phyloP scores from a whole-genome alignment of 441 rosid species.

The Eruca vesicaria region DNA sequence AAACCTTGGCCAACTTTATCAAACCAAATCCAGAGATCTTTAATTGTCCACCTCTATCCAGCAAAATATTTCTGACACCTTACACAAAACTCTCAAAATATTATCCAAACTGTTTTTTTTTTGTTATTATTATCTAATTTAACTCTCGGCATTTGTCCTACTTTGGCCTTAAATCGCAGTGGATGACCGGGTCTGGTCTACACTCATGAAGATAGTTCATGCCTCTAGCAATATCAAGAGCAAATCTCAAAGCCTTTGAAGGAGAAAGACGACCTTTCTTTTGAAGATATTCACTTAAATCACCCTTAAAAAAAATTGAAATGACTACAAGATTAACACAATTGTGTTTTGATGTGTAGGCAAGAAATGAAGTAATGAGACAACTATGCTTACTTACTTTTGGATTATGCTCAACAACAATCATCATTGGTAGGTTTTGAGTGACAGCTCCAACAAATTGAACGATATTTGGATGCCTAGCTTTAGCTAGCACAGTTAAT shows the following conservation, averaged over 20 bases:
- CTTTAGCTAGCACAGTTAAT: slow-evolving; percentile 78
- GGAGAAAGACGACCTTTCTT: slow-evolving; percentile 91
- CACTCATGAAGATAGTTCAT: slow-evolving; percentile 93
- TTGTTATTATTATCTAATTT: background rate
- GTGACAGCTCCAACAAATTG: slow-evolving; percentile 99
- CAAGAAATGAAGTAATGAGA: background rate
- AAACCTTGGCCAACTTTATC: slow-evolving; percentile 54
- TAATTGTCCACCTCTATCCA: slow-evolving; percentile 84
- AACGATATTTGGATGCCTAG: slow-evolving; percentile 91
- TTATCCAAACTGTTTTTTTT: slow-evolving; percentile 26
- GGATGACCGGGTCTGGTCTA: slow-evolving; percentile 90
- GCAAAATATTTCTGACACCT: slow-evolving; percentile 99
- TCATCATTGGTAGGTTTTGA: slow-evolving; percentile 95
- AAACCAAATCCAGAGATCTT: slow-evolving; percentile 93
- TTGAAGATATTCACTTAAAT: slow-evolving; percentile 75
- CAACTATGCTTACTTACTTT: slow-evolving; percentile 47
- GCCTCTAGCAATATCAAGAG: slow-evolving; percentile 91
- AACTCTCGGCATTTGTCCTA: slow-evolving; percentile 48
- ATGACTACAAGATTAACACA: slow-evolving; percentile 10
- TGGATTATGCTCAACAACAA: slow-evolving; percentile 75
- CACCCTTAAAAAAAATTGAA: slow-evolving; percentile 66
- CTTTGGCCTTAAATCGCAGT: slow-evolving; percentile 89
- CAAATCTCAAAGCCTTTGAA: slow-evolving; percentile 76
- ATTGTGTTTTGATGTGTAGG: background rate
- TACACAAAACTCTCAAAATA: slow-evolving; percentile 75